Evolutionary conservation across 169 alveolate genomes (phyloP).

Genomic region (Plasmodium blacklocki): DNA sequence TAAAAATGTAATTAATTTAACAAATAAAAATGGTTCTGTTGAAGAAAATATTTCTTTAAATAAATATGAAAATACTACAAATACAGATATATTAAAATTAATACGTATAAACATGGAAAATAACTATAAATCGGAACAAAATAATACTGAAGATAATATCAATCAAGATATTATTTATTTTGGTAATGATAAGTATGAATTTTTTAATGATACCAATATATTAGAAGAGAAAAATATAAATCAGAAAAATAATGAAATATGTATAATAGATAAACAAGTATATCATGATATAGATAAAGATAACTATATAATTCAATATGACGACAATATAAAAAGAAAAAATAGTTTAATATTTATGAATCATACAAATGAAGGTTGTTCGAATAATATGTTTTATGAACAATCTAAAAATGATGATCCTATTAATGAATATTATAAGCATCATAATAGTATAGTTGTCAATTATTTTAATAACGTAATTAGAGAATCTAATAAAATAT

Average conservation of each 20-base stretch:
- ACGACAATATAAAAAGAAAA: background rate
- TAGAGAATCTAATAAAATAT: constrained; percentile 29
- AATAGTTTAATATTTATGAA: background rate
- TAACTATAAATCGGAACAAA: background rate
- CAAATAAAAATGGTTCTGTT: constrained; percentile 2
- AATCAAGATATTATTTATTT: constrained; percentile 25
- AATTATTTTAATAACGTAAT: constrained; percentile 27
- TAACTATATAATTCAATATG: background rate
- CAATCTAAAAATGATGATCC: background rate
- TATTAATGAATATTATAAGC: background rate
- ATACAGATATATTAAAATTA: background rate
- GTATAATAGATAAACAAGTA: background rate
- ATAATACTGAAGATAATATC: background rate
- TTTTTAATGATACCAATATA: constrained; percentile 9
- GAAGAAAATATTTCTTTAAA: background rate
- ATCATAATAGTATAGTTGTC: constrained; percentile 27
- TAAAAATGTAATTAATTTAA: background rate
- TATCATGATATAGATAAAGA: background rate
- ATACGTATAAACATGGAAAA: background rate
- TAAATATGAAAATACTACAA: constrained; percentile 1
- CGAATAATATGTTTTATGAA: background rate
- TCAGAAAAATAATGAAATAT: constrained; percentile 1
- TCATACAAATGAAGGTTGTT: background rate
- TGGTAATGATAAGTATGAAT: constrained; percentile 45
- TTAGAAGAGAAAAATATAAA: background rate